phyloP scores from a whole-genome alignment of 495 filamentous ascomycete species.

The Aspergillus bertholletiae region DNA sequence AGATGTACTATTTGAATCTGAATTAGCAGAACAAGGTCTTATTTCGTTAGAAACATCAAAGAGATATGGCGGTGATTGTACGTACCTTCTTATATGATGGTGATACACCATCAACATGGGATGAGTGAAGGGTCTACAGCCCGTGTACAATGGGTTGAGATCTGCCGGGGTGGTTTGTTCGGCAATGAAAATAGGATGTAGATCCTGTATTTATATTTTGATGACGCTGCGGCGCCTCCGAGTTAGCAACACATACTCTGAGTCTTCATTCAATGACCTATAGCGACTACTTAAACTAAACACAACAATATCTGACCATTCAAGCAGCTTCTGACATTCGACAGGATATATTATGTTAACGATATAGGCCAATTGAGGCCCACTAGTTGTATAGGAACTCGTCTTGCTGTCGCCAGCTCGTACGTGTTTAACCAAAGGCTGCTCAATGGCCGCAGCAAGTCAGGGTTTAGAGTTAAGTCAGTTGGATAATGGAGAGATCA shows the following conservation, averaged over 20 bases:
- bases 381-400: no score
- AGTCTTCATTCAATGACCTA: no score
- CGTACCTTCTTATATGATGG: neutral
- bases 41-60: slow-evolving; percentile 1
- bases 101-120: neutral
- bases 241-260: no score
- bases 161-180: neutral
- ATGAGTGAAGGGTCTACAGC: neutral
- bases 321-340: no score
- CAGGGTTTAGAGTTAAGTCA: no score
- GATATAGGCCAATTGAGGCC: neutral
- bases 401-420: neutral
- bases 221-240: no score
- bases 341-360: neutral
- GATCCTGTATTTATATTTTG: no score
- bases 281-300: no score
- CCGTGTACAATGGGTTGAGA: neutral
- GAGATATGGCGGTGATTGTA: neutral
- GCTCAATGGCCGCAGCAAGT: no score
- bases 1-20: slow-evolving; percentile 7
- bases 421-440: neutral
- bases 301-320: no score
- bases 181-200: neutral
- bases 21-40: slow-evolving; percentile 1
- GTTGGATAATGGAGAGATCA: no score